Evolutionary conservation across 2,329 filamentous ascomycete species (phyloP).

Genomic region (Aspergillus bombycis): DNA sequence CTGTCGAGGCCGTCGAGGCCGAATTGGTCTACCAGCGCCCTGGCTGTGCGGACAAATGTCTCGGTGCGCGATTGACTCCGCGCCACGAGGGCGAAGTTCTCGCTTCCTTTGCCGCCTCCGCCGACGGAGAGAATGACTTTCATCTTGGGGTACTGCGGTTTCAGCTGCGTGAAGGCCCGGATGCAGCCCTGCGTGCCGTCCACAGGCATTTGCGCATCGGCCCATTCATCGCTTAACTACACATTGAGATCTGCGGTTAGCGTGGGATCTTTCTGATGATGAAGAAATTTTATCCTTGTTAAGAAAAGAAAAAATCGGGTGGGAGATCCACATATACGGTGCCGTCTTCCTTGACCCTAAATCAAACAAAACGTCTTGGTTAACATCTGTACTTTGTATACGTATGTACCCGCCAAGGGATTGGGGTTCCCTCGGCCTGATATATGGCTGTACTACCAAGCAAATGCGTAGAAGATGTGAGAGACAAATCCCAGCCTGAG

Average conservation of each 20-base stretch:
- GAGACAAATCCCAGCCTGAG: slow-evolving; percentile 77
- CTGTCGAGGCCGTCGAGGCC: slow-evolving; percentile 77
- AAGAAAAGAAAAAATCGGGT: slow-evolving; percentile 21
- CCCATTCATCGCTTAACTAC: slow-evolving; percentile 78
- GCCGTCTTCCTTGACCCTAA: slow-evolving; percentile 69
- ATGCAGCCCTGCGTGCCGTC: slow-evolving; percentile 73
- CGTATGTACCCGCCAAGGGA: neutral
- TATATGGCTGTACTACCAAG: slow-evolving; percentile 50
- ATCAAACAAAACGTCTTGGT: slow-evolving; percentile 25
- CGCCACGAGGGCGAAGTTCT: slow-evolving; percentile 70
- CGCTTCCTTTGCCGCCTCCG: slow-evolving; percentile 64
- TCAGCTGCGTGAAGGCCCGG: slow-evolving; percentile 72
- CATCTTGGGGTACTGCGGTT: slow-evolving; percentile 69
- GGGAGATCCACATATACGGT: slow-evolving; percentile 69
- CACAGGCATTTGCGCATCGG: slow-evolving; percentile 71
- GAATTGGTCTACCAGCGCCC: slow-evolving; percentile 69
- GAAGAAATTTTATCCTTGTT: slow-evolving; percentile 15
- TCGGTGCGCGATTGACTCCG: slow-evolving; percentile 62
- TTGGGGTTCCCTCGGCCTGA: slow-evolving; percentile 11
- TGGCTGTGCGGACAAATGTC: slow-evolving; percentile 70
- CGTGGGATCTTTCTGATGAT: neutral
- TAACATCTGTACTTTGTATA: slow-evolving; percentile 26
- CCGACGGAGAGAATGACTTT: slow-evolving; percentile 79
- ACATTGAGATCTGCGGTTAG: slow-evolving; percentile 3
- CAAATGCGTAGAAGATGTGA: slow-evolving; percentile 83